Evolutionary conservation across 1,284 basidiomycete species (phyloP).

Genomic region (Lentinus polychrous): DNA sequence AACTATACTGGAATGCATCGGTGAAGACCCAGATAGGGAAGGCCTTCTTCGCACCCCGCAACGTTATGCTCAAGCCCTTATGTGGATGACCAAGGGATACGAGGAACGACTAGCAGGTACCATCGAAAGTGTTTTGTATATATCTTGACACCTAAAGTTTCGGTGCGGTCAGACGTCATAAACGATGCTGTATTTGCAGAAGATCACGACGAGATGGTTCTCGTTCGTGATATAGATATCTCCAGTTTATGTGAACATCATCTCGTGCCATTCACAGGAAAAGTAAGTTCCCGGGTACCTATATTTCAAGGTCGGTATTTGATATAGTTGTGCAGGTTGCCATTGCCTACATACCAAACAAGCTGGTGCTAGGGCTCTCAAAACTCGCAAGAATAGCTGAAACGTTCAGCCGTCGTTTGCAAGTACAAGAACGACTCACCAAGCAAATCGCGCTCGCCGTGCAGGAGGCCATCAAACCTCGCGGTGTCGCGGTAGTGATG

Average conservation of each 20-base stretch:
- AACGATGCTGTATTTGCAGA: slow-evolving; percentile 99
- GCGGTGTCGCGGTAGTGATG: slow-evolving; percentile 99
- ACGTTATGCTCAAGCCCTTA: slow-evolving; percentile 92
- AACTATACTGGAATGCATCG: slow-evolving; percentile 94
- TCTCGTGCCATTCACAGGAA: slow-evolving; percentile 96
- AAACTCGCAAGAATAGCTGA: slow-evolving; percentile 98
- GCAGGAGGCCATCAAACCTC: slow-evolving; percentile 94
- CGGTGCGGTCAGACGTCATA: slow-evolving; percentile 72
- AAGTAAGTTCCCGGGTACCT: slow-evolving; percentile 48
- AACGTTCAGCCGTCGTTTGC: slow-evolving; percentile 91
- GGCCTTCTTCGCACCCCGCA: slow-evolving; percentile 90
- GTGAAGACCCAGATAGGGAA: slow-evolving; percentile 95
- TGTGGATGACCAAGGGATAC: slow-evolving; percentile 99
- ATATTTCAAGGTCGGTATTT: slow-evolving; percentile 7
- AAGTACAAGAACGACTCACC: slow-evolving; percentile 97
- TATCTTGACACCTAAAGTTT: slow-evolving; percentile 10
- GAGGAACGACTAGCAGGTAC: slow-evolving; percentile 87
- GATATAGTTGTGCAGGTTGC: slow-evolving; percentile 37
- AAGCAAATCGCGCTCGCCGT: slow-evolving; percentile 97
- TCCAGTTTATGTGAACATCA: slow-evolving; percentile 99
- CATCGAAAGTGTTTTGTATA: slow-evolving; percentile 8
- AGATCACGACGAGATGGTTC: slow-evolving; percentile 99
- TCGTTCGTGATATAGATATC: slow-evolving; percentile 96
- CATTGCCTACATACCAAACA: slow-evolving; percentile 94
- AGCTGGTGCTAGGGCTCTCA: slow-evolving; percentile 91